Evolutionary conservation across 2,329 filamentous ascomycete species (phyloP).

Genomic region (Talaromyces albobiverticillius): DNA sequence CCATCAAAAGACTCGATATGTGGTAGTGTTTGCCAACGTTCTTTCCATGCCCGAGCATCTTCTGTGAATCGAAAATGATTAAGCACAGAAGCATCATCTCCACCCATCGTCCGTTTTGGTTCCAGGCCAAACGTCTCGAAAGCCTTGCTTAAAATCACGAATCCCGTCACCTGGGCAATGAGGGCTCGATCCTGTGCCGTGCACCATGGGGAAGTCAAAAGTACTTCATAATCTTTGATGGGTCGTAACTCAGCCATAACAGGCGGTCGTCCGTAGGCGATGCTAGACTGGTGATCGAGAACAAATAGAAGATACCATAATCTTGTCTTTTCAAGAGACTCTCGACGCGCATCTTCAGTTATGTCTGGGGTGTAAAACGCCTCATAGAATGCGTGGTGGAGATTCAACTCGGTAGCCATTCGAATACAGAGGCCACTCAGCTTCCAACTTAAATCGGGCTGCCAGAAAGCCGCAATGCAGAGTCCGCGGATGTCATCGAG

Average conservation of each 20-base stretch:
- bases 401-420: constrained; percentile 50
- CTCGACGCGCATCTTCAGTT: not conserved
- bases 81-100: constrained; percentile 42
- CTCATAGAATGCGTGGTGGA: constrained; percentile 45
- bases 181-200: constrained; percentile 50
- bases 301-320: constrained; percentile 58
- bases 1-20: constrained; percentile 23
- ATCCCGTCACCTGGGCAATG: constrained; percentile 50
- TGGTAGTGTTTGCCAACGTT: constrained; percentile 29
- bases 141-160: constrained; percentile 49
- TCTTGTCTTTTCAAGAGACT: constrained; percentile 42
- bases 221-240: constrained; percentile 48
- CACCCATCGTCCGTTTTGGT: constrained; percentile 42
- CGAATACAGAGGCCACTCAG: constrained; percentile 51
- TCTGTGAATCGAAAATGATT: constrained; percentile 30
- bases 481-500: constrained; percentile 53
- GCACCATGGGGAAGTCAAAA: constrained; percentile 40
- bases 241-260: constrained; percentile 51
- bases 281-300: constrained; percentile 59
- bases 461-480: constrained; percentile 56
- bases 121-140: constrained; percentile 53
- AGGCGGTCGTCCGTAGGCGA: constrained; percentile 52
- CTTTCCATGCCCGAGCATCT: constrained; percentile 42
- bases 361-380: constrained; percentile 36
- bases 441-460: constrained; percentile 56